Base-by-base conservation (phyloP, 1,139 yeast genomes). In the Protomyces inouyei region DNA sequence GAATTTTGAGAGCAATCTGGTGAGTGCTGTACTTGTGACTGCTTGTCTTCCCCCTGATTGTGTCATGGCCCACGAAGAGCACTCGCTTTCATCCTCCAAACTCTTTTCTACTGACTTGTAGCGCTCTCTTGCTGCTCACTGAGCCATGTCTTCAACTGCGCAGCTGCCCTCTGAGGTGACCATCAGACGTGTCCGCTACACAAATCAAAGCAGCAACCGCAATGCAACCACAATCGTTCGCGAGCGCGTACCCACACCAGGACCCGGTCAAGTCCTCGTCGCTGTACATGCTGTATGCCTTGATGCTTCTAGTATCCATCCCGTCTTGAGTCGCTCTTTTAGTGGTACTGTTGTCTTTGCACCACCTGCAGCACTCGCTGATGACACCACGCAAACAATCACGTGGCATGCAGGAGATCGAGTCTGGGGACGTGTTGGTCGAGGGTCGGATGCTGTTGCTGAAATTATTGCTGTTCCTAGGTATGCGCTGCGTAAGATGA, bases 401-500 rank as follows among this genome's bases (percentile, higher is more conserved):
- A 16, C 48, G 12, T 43, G 48, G 48, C 48, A 43, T n/a, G 48
- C 48, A 10, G 48, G 48, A 3, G 48, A 43, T 10, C 16, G 18
- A 18, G 48, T 43, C 21, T 43, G 48, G 48, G 48, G 48, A 6
- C 48, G 48, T 18, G 14, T 16, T 18, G 48, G n/a, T 6, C 23
- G 25, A 16, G 48, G 28, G 1, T 10, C 10, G 4, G 32, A 28
- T 28, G 25, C 48, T 10, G 12, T 43, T 12, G 48, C 48, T 4
- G 48, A 43, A 21, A 43, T 43, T 9, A 21, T 43, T n/a, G 21
- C 48, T 4, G 46, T 52, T 14, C 63, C 63, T n/a, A 52, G 43
- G 9, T 59, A 55, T 55, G 46, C 57, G n/a, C 10, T 59, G 18
- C 57, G 46, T 43, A 59, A 52, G 63, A 52, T 52, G 63, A 59